Percentiles rank a stretch among this genome's conserved stretches.
Conservation (phyloP, 2,329 filamentous ascomycete species). For the Penicillium vulpinum region DNA sequence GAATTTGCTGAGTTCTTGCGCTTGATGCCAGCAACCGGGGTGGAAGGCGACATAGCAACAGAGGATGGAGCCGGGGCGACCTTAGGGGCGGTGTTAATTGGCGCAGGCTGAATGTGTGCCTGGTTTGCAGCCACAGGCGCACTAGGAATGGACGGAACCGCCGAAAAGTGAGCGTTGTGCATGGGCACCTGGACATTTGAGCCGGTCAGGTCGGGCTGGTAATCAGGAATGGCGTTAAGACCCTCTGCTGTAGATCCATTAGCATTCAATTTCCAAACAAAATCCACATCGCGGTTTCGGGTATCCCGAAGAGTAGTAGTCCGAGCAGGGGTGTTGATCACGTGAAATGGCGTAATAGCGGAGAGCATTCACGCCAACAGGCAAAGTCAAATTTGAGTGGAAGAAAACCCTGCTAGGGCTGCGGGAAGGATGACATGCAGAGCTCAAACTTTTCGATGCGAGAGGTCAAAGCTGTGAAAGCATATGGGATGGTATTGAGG, state of each 20-base stretch:
- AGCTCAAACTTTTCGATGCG: conserved; percentile 8
- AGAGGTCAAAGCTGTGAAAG: conserved; percentile 10
- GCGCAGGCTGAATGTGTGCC: conserved; percentile 18
- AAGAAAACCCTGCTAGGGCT: conserved; percentile 3
- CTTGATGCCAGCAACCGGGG: conserved; percentile 31
- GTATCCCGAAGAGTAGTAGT: conserved; percentile 9
- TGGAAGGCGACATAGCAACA: conserved; percentile 11
- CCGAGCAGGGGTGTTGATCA: conserved; percentile 23
- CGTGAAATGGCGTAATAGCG: conserved; percentile 39
- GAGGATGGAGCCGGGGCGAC: conserved; percentile 21
- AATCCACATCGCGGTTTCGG: conserved; percentile 12
- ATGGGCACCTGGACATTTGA: conserved; percentile 27
- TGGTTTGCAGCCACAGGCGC: conserved; percentile 19
- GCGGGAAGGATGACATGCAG: conserved; percentile 13
- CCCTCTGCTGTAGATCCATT: conserved; percentile 29
- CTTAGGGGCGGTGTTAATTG: conserved; percentile 10
- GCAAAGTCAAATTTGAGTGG: conserved; percentile 16
- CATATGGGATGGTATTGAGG: not conserved
- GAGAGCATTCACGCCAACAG: conserved; percentile 23
- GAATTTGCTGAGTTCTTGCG: conserved; percentile 41
- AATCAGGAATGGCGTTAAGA: conserved; percentile 35
- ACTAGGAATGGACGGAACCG: conserved; percentile 23
- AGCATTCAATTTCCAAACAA: conserved; percentile 9
- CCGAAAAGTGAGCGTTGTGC: conserved; percentile 26
- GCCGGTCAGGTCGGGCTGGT: conserved; percentile 31